These are phyloP conservation scores for Suaeda aralocaspica DNA, from an alignment of 148 eudicot species.

Conservation along the genomic window DNA sequence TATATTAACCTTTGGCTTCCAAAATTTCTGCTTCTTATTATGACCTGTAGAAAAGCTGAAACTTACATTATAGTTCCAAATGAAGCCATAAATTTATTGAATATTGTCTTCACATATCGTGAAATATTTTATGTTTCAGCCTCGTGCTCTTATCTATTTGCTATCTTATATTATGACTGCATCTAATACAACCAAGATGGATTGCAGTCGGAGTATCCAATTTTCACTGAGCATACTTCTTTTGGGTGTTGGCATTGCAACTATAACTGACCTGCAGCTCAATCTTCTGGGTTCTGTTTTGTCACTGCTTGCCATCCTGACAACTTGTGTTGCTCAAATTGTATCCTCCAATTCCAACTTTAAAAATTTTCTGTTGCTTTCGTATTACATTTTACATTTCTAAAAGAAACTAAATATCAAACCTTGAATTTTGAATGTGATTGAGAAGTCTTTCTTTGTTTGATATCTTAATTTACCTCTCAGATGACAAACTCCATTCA, in stretches of 20 bases:
- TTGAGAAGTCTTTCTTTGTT: constrained; percentile 12
- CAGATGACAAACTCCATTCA: constrained; percentile 98
- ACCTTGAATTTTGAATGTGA: neutral
- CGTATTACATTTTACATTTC: neutral
- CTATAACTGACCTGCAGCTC: constrained; percentile 43
- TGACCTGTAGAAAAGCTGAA: neutral
- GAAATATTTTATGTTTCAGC: neutral
- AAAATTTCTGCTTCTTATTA: neutral
- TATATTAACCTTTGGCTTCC: too few species aligned
- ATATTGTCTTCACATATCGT: neutral
- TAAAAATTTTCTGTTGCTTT: neutral
- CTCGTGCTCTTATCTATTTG: neutral
- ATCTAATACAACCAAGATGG: constrained; percentile 6
- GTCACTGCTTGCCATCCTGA: constrained; percentile 40
- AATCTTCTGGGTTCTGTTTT: constrained; percentile 40
- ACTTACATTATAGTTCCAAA: neutral
- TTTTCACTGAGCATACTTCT: constrained; percentile 35
- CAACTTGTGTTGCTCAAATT: constrained; percentile 45
- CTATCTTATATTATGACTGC: neutral
- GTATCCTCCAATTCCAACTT: constrained; percentile 32
- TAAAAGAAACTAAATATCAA: neutral
- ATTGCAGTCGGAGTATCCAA: constrained; percentile 38
- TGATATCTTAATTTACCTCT: constrained; percentile 41
- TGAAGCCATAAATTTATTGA: neutral
- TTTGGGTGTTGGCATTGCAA: constrained; percentile 43